These are phyloP conservation scores for Tranzscheliella williamsii DNA, from an alignment of 1,284 basidiomycete genomes.

Conservation along the genomic window DNA sequence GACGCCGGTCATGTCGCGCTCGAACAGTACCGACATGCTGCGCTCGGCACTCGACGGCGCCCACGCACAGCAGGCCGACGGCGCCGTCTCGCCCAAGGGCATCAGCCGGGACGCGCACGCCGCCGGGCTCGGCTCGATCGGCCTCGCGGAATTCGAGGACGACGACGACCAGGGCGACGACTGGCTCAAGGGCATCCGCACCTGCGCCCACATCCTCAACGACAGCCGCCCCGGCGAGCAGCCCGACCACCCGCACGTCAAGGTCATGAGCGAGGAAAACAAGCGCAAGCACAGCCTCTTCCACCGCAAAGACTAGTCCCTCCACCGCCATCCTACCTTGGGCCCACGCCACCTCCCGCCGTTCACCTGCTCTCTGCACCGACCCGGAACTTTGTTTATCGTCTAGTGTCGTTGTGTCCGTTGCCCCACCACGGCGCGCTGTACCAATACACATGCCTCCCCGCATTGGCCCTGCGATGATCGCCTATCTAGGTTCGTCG, in stretches of 20 bases:
- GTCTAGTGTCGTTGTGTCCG: no score
- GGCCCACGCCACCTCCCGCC: no score
- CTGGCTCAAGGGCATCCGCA: conserved; percentile 61
- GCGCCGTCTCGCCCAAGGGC: conserved; percentile 21
- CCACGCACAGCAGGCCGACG: not conserved
- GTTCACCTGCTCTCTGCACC: no score
- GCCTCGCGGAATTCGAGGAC: conserved; percentile 55
- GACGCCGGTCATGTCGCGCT: conserved; percentile 52
- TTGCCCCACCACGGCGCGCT: no score
- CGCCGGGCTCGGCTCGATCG: conserved; percentile 33
- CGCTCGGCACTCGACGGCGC: conserved; percentile 30
- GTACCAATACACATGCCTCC: no score
- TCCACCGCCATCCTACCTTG: no score
- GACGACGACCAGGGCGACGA: conserved; percentile 61
- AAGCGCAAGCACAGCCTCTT: conserved; percentile 54
- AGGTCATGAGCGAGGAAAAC: conserved; percentile 44
- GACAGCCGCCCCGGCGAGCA: conserved; percentile 42
- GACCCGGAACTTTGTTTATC: no score
- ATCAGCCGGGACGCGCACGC: conserved; percentile 32
- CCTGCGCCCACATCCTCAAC: conserved; percentile 53
- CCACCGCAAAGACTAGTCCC: conserved; percentile 43
- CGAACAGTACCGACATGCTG: conserved; percentile 43
- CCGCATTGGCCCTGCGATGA: no score
- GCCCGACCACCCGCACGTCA: conserved; percentile 56
- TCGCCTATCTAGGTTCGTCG: no score